Evolutionary conservation across 352 stramenopile genomes (phyloP).

Genomic region (Phytophthora nicotianae): DNA sequence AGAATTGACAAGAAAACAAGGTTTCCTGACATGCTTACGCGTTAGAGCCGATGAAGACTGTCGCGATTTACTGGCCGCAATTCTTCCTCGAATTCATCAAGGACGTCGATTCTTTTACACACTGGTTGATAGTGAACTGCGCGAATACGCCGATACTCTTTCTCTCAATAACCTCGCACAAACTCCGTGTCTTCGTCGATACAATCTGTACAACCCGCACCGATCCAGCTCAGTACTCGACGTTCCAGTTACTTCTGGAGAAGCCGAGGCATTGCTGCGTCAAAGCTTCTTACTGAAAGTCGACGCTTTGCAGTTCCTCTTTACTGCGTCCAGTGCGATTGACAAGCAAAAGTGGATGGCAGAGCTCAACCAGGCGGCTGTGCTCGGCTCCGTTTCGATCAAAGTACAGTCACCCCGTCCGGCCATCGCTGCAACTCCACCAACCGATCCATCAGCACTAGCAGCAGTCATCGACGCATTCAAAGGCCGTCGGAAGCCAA

Average conservation of each 20-base stretch:
- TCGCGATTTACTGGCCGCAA: constrained; percentile 5
- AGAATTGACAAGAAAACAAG: constrained; percentile 42
- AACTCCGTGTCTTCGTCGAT: constrained; percentile 14
- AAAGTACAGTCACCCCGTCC: constrained; percentile 21
- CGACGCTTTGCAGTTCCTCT: constrained; percentile 27
- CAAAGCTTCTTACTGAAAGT: constrained; percentile 51
- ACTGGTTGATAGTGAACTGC: constrained; percentile 38
- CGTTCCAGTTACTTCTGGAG: constrained; percentile 13
- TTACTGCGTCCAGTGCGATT: constrained; percentile 45
- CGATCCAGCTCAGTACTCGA: constrained; percentile 21
- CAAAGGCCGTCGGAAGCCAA: constrained; percentile 16
- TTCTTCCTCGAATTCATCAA: constrained; percentile 27
- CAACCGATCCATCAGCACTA: constrained; percentile 9
- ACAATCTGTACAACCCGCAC: constrained; percentile 23
- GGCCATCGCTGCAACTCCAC: constrained; percentile 2
- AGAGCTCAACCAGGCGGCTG: constrained; percentile 34
- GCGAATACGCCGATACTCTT: constrained; percentile 45
- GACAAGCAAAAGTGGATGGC: constrained; percentile 62
- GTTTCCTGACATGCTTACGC: constrained; percentile 34
- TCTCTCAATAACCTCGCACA: constrained; percentile 22
- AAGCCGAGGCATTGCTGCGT: constrained; percentile 28
- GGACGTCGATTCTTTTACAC: constrained; percentile 37
- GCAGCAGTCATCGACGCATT: constrained; percentile 27
- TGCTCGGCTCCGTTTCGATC: constrained; percentile 20
- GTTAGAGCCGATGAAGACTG: not conserved